Conservation (phyloP, 2,329 filamentous ascomycete genomes). For the Conoideocrella luteorostrata region DNA sequence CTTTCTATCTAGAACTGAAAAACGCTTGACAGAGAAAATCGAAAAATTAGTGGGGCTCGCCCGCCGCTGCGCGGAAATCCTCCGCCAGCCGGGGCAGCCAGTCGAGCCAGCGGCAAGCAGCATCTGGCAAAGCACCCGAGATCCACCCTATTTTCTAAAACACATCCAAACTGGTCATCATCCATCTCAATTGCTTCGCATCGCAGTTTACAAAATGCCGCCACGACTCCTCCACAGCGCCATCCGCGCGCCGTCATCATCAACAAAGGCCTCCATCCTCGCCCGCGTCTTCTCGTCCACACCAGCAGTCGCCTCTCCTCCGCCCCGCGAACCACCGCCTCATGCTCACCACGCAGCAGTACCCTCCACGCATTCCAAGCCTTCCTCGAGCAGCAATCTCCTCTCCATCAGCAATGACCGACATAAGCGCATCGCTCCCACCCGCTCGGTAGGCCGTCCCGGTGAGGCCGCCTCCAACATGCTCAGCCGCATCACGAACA, state of each 20-base stretch:
- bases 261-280: slow-evolving; percentile 9
- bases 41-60: too few species aligned
- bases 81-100: too few species aligned
- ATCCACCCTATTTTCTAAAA: not conserved
- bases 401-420: slow-evolving; percentile 17
- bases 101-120: too few species aligned
- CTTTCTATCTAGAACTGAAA: too few species aligned
- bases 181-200: slow-evolving; percentile 1
- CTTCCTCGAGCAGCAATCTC: slow-evolving; percentile 18
- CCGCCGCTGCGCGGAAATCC: too few species aligned
- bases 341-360: slow-evolving; percentile 3
- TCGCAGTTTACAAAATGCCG: slow-evolving; percentile 31
- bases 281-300: slow-evolving; percentile 25
- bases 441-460: not conserved
- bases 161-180: slow-evolving; percentile 2
- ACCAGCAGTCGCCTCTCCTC: slow-evolving; percentile 16
- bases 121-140: too few species aligned
- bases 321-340: slow-evolving; percentile 15
- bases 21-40: too few species aligned
- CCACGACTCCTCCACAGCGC: slow-evolving; percentile 28
- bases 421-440: slow-evolving; percentile 5
- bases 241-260: slow-evolving; percentile 13
- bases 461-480: slow-evolving; percentile 23
- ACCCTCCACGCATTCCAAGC: slow-evolving; percentile 4
- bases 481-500: slow-evolving; percentile 21